Percentiles rank a stretch among this genome's conserved stretches.
Conservation (phyloP, 306 rosid species). For the Quercus glauca region DNA sequence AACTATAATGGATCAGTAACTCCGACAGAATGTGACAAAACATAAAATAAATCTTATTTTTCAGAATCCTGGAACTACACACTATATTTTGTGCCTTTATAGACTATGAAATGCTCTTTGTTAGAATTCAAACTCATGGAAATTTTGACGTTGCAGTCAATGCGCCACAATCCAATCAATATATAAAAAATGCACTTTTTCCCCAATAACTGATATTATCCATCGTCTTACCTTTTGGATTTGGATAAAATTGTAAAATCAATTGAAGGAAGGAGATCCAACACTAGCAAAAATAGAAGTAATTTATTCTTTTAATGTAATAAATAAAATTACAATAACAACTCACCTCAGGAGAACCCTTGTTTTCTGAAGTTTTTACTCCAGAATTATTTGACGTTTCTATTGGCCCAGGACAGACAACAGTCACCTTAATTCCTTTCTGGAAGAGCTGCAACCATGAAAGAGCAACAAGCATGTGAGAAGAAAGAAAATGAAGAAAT, state of each 20-base stretch:
- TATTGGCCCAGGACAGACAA: conserved; percentile 95
- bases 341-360: conserved; percentile 64
- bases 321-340: conserved; percentile 14
- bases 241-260: not conserved
- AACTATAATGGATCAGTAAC: not conserved
- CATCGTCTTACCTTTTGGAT: not conserved
- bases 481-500: not conserved
- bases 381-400: conserved; percentile 57
- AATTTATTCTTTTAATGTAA: not conserved
- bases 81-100: not conserved
- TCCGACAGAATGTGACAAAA: not conserved
- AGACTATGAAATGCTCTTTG: not conserved
- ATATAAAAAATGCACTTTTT: not conserved
- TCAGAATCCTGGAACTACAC: not conserved
- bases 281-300: not conserved
- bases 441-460: conserved; percentile 55
- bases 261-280: not conserved
- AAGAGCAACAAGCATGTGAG: conserved; percentile 13
- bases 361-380: conserved; percentile 26
- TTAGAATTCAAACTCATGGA: not conserved
- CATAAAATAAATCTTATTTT: not conserved
- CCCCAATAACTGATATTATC: not conserved
- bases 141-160: not conserved
- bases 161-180: not conserved
- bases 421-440: conserved; percentile 81